Evolutionary conservation across 2,329 filamentous ascomycete species (phyloP), one percentile per base, ranked within the genome.

Genomic region (Pseudopyricularia cyperi): DNA sequence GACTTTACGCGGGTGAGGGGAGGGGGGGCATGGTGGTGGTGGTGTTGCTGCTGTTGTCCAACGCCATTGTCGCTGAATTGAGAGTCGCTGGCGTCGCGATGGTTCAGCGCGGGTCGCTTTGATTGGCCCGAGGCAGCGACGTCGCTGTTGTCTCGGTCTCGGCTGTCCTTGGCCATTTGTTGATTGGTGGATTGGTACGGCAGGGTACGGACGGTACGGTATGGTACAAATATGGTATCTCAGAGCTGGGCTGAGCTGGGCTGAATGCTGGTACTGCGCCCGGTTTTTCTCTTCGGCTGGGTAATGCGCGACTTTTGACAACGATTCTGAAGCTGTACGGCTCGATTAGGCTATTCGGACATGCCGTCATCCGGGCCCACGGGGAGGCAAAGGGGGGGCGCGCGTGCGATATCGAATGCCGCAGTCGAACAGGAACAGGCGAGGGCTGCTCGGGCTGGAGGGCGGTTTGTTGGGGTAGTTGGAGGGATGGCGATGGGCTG

Each of bases 51-150:
- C 30, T 61, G 57, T 52, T 61, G 63, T 35, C 65, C 61, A 17
- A n/a, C 30, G 19, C 26, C 14, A 9, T 61, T 61, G 57, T 62
- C 64, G 62, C 60, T 65, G 56, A 58, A 60, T 58, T 66, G 65
- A 42, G 65, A 66, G 54, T 68, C 66, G 58, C 62, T 66, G 35
- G 49, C 44, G 58, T 68, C 59, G 55, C 61, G 63, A 53, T 63
- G 65, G 56, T 58, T 58, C 54, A 62, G 63, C 52, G 66, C 57
- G 61, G 73, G 69, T 26, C 71, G 71, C 67, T 76, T 77, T 77
- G 74, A 77, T 77, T 78, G 75, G 75, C 67, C 66, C 26, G 39
- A 28, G 62, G 65, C 64, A 58, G 70, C 68, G 65, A 69, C 65
- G 66, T 70, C 72, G 64, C 74, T 70, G 59, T 61, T 62, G 59